Percentiles rank a stretch among this genome's conserved stretches.
Evolutionary conservation across 1,139 yeast species (phyloP).

Genomic region (Suhomyces yuchorum): DNA sequence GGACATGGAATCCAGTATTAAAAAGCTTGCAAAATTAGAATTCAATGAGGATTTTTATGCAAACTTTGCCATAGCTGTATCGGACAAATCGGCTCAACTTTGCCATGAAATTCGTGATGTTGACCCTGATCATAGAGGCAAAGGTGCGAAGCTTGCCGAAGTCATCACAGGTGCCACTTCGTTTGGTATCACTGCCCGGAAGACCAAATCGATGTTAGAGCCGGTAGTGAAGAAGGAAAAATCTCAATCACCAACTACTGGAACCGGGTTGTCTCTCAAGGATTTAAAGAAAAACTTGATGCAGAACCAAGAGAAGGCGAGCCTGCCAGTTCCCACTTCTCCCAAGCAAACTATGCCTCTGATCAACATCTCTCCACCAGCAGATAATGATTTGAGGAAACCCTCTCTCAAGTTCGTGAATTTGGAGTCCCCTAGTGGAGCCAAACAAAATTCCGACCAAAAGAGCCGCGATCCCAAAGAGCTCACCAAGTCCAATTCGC

Average conservation of each 20-base stretch:
- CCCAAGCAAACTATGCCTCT: conserved; percentile 12
- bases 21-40: conserved; percentile 19
- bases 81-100: conserved; percentile 41
- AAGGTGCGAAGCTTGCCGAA: conserved; percentile 49
- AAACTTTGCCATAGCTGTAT: conserved; percentile 34
- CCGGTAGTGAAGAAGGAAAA: conserved; percentile 32
- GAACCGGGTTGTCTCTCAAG: conserved; percentile 38
- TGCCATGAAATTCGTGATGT: conserved; percentile 41
- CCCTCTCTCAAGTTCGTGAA: conserved; percentile 29
- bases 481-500: conserved; percentile 33
- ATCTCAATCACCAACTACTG: conserved; percentile 16
- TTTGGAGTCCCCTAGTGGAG: conserved; percentile 17
- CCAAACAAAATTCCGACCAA: conserved; percentile 6
- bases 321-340: conserved; percentile 3
- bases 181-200: conserved; percentile 44
- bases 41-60: conserved; percentile 35
- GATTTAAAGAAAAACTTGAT: conserved; percentile 38
- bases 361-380: conserved; percentile 15
- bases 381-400: conserved; percentile 11
- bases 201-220: conserved; percentile 44
- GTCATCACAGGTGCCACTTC: conserved; percentile 49
- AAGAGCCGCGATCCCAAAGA: conserved; percentile 8
- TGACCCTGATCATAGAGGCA: conserved; percentile 45
- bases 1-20: conserved; percentile 25
- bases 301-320: conserved; percentile 7